These are phyloP conservation scores for Venturia aucupariae DNA, from an alignment of 2,329 filamentous ascomycete species.

Conservation along the genomic window DNA sequence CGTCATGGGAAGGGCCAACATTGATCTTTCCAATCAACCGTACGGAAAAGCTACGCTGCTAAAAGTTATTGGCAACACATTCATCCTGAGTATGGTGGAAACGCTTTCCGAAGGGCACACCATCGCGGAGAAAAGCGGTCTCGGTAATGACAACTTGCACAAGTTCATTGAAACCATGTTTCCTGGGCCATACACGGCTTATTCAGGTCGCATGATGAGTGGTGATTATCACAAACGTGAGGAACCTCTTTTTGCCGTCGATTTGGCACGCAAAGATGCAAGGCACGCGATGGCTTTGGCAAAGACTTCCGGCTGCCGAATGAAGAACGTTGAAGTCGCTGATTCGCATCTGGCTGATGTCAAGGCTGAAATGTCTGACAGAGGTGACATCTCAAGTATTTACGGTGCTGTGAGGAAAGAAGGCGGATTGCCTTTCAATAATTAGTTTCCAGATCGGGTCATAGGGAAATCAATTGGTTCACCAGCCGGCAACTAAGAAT, in stretches of 20 bases:
- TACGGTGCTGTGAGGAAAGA: conserved; percentile 73
- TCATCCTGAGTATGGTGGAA: conserved; percentile 75
- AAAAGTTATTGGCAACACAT: conserved; percentile 80
- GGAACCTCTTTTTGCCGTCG: conserved; percentile 73
- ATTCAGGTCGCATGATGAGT: conserved; percentile 61
- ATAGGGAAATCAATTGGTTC: neutral
- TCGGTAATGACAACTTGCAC: conserved; percentile 62
- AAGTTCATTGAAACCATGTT: conserved; percentile 65
- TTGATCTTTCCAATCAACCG: conserved; percentile 62
- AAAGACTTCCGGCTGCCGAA: conserved; percentile 47
- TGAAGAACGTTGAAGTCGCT: conserved; percentile 57
- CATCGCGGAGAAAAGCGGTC: conserved; percentile 68
- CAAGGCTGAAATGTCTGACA: conserved; percentile 58
- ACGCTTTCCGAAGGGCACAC: conserved; percentile 69
- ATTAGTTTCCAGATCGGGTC: conserved; percentile 25
- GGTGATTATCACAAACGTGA: conserved; percentile 71
- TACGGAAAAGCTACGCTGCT: conserved; percentile 60
- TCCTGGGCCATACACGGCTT: conserved; percentile 64
- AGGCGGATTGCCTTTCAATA: conserved; percentile 65
- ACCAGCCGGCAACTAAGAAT: neutral
- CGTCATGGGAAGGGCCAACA: conserved; percentile 58
- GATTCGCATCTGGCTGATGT: conserved; percentile 61
- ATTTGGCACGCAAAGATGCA: conserved; percentile 75
- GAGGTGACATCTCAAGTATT: conserved; percentile 71
- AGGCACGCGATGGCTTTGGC: conserved; percentile 64